phyloP scores from a whole-genome alignment of 148 eudicot species.

The Spergularia marina region DNA sequence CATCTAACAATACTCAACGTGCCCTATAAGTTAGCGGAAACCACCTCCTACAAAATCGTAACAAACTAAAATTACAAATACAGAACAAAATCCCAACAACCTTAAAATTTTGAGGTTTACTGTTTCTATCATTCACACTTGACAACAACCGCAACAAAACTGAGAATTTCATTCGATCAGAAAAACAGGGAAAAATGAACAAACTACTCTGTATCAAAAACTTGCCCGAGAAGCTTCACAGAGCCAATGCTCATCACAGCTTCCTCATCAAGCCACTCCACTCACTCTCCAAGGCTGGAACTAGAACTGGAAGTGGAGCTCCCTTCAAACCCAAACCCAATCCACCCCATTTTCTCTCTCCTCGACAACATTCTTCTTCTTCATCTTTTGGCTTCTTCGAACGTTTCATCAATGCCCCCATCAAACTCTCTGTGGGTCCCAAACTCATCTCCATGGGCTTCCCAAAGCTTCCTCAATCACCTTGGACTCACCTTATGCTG shows the following conservation, averaged over 20 bases:
- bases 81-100: no score
- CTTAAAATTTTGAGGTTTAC: no score
- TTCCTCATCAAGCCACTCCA: conserved; percentile 2
- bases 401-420: conserved; percentile 26
- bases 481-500: conserved; percentile 12
- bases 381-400: conserved; percentile 33
- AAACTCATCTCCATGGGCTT: conserved; percentile 15
- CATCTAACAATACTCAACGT: no score
- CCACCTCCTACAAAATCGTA: no score
- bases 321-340: conserved; percentile 1
- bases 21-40: no score
- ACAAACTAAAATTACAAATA: no score
- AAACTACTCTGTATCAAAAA: conserved; percentile 34
- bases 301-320: no score
- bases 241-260: conserved; percentile 9
- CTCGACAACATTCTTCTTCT: conserved; percentile 17
- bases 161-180: no score
- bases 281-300: conserved; percentile 17
- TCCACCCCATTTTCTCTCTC: background rate
- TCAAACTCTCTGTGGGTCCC: conserved; percentile 24
- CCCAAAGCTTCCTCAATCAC: conserved; percentile 7
- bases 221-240: conserved; percentile 30
- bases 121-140: no score
- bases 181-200: conserved; percentile 32
- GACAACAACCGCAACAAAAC: no score